These are phyloP conservation scores for Phialocephala subalpina DNA, from an alignment of 2,329 filamentous ascomycete genomes.

Conservation along the genomic window DNA sequence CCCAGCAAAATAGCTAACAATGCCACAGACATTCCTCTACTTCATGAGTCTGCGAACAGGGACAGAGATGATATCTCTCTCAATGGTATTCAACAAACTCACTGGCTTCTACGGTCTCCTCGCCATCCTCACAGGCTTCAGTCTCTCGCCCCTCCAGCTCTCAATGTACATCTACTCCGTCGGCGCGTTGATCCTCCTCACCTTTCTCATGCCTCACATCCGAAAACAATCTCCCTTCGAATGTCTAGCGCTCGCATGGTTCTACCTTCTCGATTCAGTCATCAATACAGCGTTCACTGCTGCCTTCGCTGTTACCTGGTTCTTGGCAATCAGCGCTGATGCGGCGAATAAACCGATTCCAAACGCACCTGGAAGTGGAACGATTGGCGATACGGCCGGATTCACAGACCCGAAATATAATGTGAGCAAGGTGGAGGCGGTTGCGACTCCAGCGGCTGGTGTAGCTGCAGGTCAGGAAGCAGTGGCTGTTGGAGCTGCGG, in stretches of 20 bases:
- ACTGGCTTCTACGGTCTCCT: slow-evolving; percentile 91
- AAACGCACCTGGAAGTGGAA: slow-evolving; percentile 44
- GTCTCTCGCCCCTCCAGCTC: slow-evolving; percentile 82
- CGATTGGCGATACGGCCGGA: slow-evolving; percentile 67
- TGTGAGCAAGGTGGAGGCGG: slow-evolving; percentile 62
- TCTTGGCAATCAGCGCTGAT: slow-evolving; percentile 66
- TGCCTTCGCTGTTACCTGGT: slow-evolving; percentile 86
- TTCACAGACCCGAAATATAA: slow-evolving; percentile 71
- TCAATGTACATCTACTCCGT: slow-evolving; percentile 93
- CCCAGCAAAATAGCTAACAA: slow-evolving; percentile 29
- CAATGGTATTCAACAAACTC: slow-evolving; percentile 89
- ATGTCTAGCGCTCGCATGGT: slow-evolving; percentile 81
- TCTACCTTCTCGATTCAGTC: slow-evolving; percentile 83
- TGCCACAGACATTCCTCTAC: slow-evolving; percentile 80
- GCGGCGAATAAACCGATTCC: slow-evolving; percentile 50
- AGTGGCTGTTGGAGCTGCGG: slow-evolving; percentile 52
- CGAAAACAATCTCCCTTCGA: slow-evolving; percentile 80
- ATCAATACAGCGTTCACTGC: slow-evolving; percentile 85
- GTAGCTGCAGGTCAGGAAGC: slow-evolving; percentile 58
- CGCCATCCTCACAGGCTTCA: slow-evolving; percentile 86
- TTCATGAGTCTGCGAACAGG: slow-evolving; percentile 87
- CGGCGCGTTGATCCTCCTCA: slow-evolving; percentile 70
- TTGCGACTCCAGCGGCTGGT: slow-evolving; percentile 55
- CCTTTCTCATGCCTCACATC: slow-evolving; percentile 80
- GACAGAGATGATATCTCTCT: slow-evolving; percentile 83